A percentile compares a stretch with the other conserved stretches of the same genome.
These are phyloP conservation scores for Solanum peruvianum DNA, from an alignment of 257 asterid genomes.

Conservation along the genomic window DNA sequence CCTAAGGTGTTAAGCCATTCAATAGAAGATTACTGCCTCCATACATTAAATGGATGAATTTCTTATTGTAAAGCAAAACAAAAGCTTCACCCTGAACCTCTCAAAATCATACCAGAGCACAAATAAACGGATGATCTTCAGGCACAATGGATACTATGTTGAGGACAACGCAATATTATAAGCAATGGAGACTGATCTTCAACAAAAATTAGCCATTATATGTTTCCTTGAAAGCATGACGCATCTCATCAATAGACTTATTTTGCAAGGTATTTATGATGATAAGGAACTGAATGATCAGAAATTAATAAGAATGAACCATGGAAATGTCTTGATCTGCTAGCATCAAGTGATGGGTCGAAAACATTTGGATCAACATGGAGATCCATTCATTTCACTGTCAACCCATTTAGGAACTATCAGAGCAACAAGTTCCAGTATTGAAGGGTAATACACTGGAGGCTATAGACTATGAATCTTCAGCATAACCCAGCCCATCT, in stretches of 20 bases:
- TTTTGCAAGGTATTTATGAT: background rate
- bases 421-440: background rate
- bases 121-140: background rate
- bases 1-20: background rate
- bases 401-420: background rate
- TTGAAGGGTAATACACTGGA: background rate
- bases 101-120: background rate
- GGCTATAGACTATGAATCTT: background rate
- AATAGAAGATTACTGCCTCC: background rate
- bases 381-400: background rate
- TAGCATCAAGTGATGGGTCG: background rate
- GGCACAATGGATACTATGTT: background rate
- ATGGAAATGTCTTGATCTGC: background rate
- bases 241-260: background rate
- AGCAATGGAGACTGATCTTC: background rate
- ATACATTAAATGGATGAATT: background rate
- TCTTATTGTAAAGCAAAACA: background rate
- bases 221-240: background rate
- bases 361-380: background rate
- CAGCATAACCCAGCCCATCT: conserved; percentile 70
- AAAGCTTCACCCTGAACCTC: background rate
- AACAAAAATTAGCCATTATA: background rate
- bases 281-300: background rate
- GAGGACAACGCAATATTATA: background rate
- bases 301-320: background rate